Evolutionary conservation across 257 asterid species (phyloP), one percentile per base, ranked within the genome.

Genomic region (Scutellaria minor): DNA sequence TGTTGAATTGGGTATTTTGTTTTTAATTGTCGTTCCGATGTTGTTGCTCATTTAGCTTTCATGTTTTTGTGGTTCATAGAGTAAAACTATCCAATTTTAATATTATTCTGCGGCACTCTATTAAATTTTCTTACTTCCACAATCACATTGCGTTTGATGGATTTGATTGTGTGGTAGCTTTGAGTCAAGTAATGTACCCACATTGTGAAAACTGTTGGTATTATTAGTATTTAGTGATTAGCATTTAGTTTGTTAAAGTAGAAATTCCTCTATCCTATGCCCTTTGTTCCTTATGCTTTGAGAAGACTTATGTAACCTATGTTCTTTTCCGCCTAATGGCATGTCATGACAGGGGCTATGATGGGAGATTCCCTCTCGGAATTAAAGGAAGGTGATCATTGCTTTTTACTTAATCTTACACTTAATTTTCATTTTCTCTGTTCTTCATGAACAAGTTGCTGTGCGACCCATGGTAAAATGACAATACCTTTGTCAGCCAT

Each of bases 341-440:
- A 58, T 82, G 74, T 64, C 64, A 39, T 62, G 57, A 6, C 75
- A 82, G 85, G 82, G 60, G 56, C 56, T 40, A 20, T 22, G 50
- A 80, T 80, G 85, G 82, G 68, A 35, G 76, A 78, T 64, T 46
- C 55, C 59, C 65, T 47, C 51, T 9, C 45, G 76, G 70, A 64
- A 66, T 55, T 63, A 24, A 79, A 48, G 41, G 74, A 74, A 75
- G 87, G 84, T 85, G 70, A 71, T 14, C 73, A n/a, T 58, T 20
- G 7, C 46, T 55, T 55, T 41, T 22, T 12, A 14, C 20, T 53
- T 39, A 12, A 37, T 40, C 64, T 8, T n/a, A 48, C n/a, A 13
- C 15, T 7, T 7, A 9, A 56, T 18, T 31, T 9, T 20, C 5
- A 22, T 41, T 24, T 24, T 58, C 7, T 14, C n/a, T 45, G 0